Evolutionary conservation across 805 yeast species (phyloP).

Genomic region (Starmerella apicola): DNA sequence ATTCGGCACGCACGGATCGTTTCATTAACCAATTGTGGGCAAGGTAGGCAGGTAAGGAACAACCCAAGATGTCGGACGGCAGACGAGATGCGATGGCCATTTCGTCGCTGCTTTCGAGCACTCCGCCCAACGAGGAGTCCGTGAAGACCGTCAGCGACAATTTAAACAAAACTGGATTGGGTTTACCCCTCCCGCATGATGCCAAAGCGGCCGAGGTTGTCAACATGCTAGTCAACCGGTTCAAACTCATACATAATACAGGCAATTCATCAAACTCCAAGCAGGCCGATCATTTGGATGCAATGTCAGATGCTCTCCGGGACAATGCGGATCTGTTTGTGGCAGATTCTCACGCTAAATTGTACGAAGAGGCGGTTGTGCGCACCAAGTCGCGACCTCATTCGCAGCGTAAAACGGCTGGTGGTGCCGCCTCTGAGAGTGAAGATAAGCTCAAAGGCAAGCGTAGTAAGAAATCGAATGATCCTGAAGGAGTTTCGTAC

Average conservation of each 20-base stretch:
- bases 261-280: not conserved
- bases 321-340: constrained; percentile 14
- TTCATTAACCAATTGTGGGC: no score
- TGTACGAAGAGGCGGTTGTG: constrained; percentile 11
- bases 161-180: not conserved
- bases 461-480: not conserved
- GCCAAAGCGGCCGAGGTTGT: constrained; percentile 5
- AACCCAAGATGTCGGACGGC: constrained; percentile 11
- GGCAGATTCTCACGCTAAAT: constrained; percentile 8
- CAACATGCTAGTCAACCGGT: constrained; percentile 2
- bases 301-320: constrained; percentile 1
- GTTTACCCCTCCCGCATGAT: constrained; percentile 2
- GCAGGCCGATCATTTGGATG: constrained; percentile 2
- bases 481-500: constrained; percentile 3
- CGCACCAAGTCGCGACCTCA: constrained; percentile 5
- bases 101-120: constrained; percentile 15
- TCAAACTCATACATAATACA: not conserved
- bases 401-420: not conserved
- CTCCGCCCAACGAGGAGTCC: not conserved
- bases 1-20: no score
- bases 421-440: not conserved
- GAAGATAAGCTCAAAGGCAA: not conserved
- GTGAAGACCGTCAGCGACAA: not conserved
- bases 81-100: constrained; percentile 19
- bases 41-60: not conserved